These are phyloP conservation scores for Dendryphion nanum DNA, from an alignment of 2,329 filamentous ascomycete species.

Conservation along the genomic window DNA sequence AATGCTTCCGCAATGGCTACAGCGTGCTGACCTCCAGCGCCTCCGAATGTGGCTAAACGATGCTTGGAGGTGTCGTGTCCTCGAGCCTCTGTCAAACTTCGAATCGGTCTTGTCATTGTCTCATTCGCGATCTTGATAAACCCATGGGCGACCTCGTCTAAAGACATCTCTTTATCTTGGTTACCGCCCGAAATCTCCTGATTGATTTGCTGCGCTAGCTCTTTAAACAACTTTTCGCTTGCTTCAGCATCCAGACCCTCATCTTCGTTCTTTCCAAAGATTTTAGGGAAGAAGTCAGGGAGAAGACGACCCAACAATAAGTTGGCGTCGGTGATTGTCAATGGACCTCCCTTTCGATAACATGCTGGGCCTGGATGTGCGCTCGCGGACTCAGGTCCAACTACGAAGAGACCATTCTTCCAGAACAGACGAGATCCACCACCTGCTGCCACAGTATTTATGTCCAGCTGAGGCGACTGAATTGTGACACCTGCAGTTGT, in stretches of 20 bases:
- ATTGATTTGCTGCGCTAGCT: conserved; percentile 76
- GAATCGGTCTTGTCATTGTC: conserved; percentile 86
- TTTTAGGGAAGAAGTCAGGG: conserved; percentile 91
- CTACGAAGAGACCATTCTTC: conserved; percentile 84
- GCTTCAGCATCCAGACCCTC: conserved; percentile 74
- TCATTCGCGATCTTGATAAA: conserved; percentile 90
- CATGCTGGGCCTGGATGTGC: conserved; percentile 89
- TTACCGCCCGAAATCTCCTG: conserved; percentile 64
- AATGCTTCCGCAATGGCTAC: conserved; percentile 86
- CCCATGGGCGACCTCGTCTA: conserved; percentile 84
- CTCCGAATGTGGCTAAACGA: conserved; percentile 87
- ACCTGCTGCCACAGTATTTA: conserved; percentile 91
- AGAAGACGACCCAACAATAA: conserved; percentile 79
- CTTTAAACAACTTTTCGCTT: conserved; percentile 71
- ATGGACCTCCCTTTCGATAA: conserved; percentile 83
- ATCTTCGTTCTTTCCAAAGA: conserved; percentile 88
- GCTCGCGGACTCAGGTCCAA: conserved; percentile 84
- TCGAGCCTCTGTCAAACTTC: conserved; percentile 87
- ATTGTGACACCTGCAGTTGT: conserved; percentile 93
- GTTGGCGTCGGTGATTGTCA: conserved; percentile 93
- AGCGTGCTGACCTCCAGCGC: conserved; percentile 87
- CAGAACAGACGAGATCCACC: conserved; percentile 84
- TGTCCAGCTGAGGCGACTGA: conserved; percentile 87
- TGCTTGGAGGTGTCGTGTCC: conserved; percentile 90
- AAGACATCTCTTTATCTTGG: conserved; percentile 62